These are phyloP conservation scores for Eragrostis tef DNA, from an alignment of 202 grass and related monocot species.

Conservation along the genomic window DNA sequence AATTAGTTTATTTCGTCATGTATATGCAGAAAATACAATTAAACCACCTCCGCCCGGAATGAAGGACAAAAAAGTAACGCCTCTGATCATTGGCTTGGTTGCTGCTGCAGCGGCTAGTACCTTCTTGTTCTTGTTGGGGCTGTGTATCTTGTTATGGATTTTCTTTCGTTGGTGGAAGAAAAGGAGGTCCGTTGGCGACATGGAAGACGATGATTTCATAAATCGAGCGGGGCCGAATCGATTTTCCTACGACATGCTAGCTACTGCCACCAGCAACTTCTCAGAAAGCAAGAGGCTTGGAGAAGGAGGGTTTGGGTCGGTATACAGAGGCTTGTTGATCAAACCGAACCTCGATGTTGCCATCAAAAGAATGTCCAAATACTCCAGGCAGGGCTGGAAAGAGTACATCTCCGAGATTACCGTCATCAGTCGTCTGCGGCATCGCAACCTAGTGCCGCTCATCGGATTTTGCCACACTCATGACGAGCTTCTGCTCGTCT, in stretches of 20 bases:
- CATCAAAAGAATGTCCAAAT: conserved; percentile 47
- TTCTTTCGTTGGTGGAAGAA: not conserved
- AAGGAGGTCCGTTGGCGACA: no score
- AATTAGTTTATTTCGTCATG: no score
- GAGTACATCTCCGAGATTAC: conserved; percentile 52
- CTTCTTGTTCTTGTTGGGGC: not conserved
- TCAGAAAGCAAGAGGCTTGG: conserved; percentile 48
- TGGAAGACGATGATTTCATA: not conserved
- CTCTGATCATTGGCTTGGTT: not conserved
- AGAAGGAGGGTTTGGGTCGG: conserved; percentile 55
- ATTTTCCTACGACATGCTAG: conserved; percentile 39
- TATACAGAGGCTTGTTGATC: conserved; percentile 49
- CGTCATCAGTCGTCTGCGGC: conserved; percentile 39
- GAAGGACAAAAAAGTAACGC: not conserved
- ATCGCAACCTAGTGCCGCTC: not conserved
- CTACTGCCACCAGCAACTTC: conserved; percentile 42
- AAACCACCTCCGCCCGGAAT: not conserved
- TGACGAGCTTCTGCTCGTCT: conserved; percentile 41
- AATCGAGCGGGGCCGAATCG: conserved; percentile 31
- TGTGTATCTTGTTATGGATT: not conserved
- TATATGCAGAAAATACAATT: no score
- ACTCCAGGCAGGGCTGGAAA: conserved; percentile 50
- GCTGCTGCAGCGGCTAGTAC: not conserved
- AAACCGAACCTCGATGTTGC: conserved; percentile 48
- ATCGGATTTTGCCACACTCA: conserved; percentile 37